Conservation (phyloP, 2,329 filamentous ascomycete genomes). For the Phyllosticta citriasiana region DNA sequence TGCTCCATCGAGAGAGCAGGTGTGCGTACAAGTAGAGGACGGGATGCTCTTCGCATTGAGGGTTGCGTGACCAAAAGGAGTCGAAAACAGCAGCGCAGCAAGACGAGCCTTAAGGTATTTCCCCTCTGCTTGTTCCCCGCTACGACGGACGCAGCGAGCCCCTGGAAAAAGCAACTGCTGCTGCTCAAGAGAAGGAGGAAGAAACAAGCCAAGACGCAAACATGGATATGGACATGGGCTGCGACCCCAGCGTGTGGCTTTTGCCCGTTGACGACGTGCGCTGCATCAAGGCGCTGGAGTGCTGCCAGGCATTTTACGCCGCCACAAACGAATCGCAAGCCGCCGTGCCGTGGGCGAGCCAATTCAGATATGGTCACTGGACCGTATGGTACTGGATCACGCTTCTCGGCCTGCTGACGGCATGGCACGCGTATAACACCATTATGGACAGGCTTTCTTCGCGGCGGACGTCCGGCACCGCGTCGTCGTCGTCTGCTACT, state of each 20-base stretch:
- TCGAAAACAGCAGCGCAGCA: too few species aligned
- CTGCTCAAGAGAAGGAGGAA: too few species aligned
- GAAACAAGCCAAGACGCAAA: background rate
- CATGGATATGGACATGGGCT: background rate
- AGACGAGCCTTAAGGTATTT: too few species aligned
- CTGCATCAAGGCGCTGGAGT: background rate
- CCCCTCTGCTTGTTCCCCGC: too few species aligned
- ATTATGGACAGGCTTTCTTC: background rate
- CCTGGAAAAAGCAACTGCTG: too few species aligned
- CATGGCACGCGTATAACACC: background rate
- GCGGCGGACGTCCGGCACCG: background rate
- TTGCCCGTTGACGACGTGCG: background rate
- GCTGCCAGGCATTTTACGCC: background rate
- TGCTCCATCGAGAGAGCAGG: too few species aligned
- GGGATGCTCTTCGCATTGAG: too few species aligned
- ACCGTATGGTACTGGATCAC: background rate
- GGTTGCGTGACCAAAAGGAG: too few species aligned
- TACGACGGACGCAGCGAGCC: too few species aligned
- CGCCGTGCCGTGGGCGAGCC: background rate
- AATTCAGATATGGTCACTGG: background rate
- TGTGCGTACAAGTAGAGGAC: too few species aligned
- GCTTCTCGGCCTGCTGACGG: background rate
- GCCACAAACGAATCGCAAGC: background rate
- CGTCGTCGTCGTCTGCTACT: background rate
- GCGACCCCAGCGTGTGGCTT: background rate